Base-by-base conservation (phyloP, 1,284 basidiomycete genomes). In the Crucibulum parvulum region DNA sequence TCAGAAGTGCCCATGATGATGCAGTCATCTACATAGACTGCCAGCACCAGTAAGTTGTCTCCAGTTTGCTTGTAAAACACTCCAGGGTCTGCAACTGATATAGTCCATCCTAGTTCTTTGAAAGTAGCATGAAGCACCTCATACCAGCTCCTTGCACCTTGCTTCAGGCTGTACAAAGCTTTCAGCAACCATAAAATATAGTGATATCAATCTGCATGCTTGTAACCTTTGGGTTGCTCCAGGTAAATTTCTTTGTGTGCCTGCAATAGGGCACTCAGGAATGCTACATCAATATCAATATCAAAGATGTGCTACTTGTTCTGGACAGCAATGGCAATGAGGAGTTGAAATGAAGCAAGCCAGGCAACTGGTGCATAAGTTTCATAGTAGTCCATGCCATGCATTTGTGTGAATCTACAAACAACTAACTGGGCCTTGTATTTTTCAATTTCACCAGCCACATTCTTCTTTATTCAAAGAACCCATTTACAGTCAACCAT, bases 11-110 rank as follows among this genome's bases (percentile, higher is more conserved):
- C 66, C 2, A 66, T 64, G 11, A 73, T 59, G 6, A 70, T 60
- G 59, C 71, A 71, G 58, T 81, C 72, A 57, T 78, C 75, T 15
- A 77, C 72, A 60, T 76, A 70, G 7, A 76, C 62, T 1, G 69
- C 71, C 16, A 77, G 55, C 36, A 78, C 69, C 31, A 69, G 56
- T 38, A 70, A 45, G 6, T 61, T 45, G 8, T 59, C 57, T 6
- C 59, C 66, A 9, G 45, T 48, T 3, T 58, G 36, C 24, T 58
- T 41, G 37, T 65, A 64, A 57, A 72, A 80, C 10, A 79, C 69
- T 16, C 71, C 69, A 53, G 63, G 63, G 53, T 81, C 77, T 5
- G 68, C 51, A 11, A 62, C 61, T n/a, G 53, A 46, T 10, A 39
- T n/a, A 5, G 3, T 41, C 24, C 62, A 67, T 5, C 62, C 66